Conservation (phyloP, 148 eudicot species). For the Spergularia bocconei region DNA sequence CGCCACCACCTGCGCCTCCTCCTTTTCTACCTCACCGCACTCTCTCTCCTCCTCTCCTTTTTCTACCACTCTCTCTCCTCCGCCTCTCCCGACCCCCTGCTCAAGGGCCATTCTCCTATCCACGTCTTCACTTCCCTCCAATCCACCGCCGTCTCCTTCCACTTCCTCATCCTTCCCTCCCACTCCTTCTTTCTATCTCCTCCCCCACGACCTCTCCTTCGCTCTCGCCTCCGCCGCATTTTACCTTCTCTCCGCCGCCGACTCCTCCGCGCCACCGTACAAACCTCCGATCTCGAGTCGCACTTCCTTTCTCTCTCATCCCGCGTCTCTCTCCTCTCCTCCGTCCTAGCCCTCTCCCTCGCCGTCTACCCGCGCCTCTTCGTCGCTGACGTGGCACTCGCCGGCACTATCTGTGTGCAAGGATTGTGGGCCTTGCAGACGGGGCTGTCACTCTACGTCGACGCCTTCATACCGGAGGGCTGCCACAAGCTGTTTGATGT, state of each 20-base stretch:
- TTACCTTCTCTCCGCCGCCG: constrained; percentile 48
- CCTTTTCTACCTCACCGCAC: constrained; percentile 47
- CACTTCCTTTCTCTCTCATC: constrained; percentile 50
- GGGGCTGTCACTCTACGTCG: constrained; percentile 67
- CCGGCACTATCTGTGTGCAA: constrained; percentile 52
- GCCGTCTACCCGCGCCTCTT: constrained; percentile 62
- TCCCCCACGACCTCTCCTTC: constrained; percentile 66
- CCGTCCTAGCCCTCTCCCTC: constrained; percentile 44
- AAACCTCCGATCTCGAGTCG: constrained; percentile 56
- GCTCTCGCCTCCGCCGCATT: constrained; percentile 51
- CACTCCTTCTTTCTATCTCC: constrained; percentile 47
- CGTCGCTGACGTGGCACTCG: constrained; percentile 52
- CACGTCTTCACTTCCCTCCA: constrained; percentile 77
- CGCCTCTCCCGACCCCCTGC: constrained; percentile 61
- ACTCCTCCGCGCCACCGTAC: constrained; percentile 44
- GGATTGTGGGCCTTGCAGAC: constrained; percentile 82
- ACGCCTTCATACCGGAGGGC: constrained; percentile 82
- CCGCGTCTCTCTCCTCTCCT: constrained; percentile 46
- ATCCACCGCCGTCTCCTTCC: constrained; percentile 51
- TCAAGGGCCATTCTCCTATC: constrained; percentile 64
- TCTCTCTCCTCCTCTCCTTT: constrained; percentile 42
- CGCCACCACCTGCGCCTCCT: constrained; percentile 39
- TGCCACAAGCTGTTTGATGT: constrained; percentile 82
- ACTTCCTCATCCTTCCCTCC: constrained; percentile 61
- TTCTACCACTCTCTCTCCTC: constrained; percentile 52